Evolutionary conservation across 2,329 filamentous ascomycete genomes (phyloP), one percentile per base, ranked within the genome.

Genomic region (Talaromyces rugulosus): DNA sequence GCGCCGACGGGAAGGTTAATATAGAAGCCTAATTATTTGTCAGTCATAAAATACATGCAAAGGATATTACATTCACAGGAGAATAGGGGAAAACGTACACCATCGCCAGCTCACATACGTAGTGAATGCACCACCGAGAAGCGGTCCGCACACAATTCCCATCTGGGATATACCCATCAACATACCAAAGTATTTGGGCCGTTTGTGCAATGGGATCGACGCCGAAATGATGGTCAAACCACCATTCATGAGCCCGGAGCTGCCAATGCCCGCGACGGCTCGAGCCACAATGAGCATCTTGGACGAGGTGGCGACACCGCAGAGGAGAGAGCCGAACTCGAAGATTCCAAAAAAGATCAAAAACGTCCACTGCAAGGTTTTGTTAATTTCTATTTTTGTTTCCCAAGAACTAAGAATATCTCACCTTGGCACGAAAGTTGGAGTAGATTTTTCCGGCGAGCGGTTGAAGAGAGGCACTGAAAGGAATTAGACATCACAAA

Each of bases 41-140:
- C 14, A 59, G 56, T 34, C 14, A 3, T n/a, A 18, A 4, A 5
- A 23, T 23, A 23, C 23, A 23, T 23, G 23, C 2, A 23, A 23
- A 23, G 23, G 23, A 23, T 23, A 23, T 2, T 23, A 23, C 12
- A 42, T n/a, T 11, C 14, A 12, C 23, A 11, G 14, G 3, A 53
- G 34, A n/a, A 47, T 5, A 44, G 51, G 18, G 30, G 6, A 14
- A 27, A 33, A 58, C 60, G 27, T 58, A 60, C 73, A 82, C 79
- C 80, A 81, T 7, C 81, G 68, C 80, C 81, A 82, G 16, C 75
- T 61, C 8, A 65, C 63, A 23, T 61, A 66, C 56, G 77, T 74
- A 5, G 78, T 80, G 63, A 80, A 79, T 3, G 75, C 78, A 62
- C 78, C 78, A 11, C 81, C 81, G 64, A 82, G 70, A 0, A 69